Conservation (phyloP, 75 land plant genomes). For the Cunninghamia lanceolata region DNA sequence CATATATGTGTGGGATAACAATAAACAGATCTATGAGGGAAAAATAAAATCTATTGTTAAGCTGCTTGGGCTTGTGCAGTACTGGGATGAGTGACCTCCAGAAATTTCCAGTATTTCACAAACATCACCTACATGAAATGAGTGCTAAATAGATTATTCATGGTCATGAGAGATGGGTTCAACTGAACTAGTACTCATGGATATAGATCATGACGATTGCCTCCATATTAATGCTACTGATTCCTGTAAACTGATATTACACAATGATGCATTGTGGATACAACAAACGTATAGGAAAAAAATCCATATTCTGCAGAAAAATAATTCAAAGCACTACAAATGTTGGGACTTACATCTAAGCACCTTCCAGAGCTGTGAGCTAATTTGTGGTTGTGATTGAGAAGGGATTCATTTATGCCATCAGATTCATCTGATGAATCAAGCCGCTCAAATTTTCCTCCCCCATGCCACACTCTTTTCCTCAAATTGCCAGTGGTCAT, state of each 20-base stretch:
- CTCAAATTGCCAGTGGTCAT: not conserved
- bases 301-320: not conserved
- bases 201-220: too few species aligned
- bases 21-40: not conserved
- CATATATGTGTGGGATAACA: not conserved
- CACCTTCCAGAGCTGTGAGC: not conserved
- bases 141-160: too few species aligned
- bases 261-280: too few species aligned
- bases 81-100: too few species aligned
- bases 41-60: not conserved
- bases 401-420: conserved; percentile 4
- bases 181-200: too few species aligned
- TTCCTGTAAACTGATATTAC: too few species aligned
- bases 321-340: not conserved
- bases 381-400: not conserved
- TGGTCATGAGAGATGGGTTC: too few species aligned
- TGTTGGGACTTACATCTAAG: not conserved
- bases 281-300: not conserved
- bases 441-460: not conserved
- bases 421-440: not conserved
- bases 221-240: too few species aligned
- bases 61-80: too few species aligned
- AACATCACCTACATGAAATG: too few species aligned
- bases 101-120: too few species aligned
- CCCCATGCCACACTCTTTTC: conserved; percentile 7